These are phyloP conservation scores for Pseudogymnoascus sp. DNA, from an alignment of 2,329 filamentous ascomycete genomes.

Conservation along the genomic window DNA sequence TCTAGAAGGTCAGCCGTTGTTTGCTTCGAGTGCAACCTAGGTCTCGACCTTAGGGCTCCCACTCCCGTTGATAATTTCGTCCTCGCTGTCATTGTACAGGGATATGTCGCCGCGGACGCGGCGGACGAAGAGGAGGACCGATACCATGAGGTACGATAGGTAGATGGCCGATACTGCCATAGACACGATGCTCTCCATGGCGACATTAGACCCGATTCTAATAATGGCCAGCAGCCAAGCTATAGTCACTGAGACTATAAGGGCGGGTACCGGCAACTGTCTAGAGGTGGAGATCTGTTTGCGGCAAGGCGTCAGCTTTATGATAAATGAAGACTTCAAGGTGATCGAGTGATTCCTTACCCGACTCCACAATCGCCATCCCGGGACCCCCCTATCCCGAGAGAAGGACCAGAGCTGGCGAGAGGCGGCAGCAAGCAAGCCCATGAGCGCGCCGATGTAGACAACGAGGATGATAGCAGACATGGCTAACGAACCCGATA, in stretches of 20 bases:
- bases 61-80: neutral
- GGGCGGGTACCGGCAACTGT: neutral
- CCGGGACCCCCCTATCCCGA: neutral
- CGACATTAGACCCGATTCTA: neutral
- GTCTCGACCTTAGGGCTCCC: no score
- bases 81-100: neutral
- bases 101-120: neutral
- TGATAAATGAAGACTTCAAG: neutral
- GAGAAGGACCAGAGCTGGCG: neutral
- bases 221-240: neutral
- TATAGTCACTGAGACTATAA: neutral
- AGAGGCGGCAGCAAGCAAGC: neutral
- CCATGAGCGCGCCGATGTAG: neutral
- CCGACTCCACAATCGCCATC: neutral
- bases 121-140: neutral
- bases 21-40: no score
- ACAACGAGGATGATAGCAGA: neutral
- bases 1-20: no score
- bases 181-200: neutral
- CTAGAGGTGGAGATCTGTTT: neutral
- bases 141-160: neutral
- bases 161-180: neutral
- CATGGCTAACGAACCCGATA: neutral
- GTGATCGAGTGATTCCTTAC: neutral
- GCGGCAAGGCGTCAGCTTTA: neutral